Base-by-base conservation (phyloP, 176 grass and related monocot genomes). In the Bonia amplexicaulis region DNA sequence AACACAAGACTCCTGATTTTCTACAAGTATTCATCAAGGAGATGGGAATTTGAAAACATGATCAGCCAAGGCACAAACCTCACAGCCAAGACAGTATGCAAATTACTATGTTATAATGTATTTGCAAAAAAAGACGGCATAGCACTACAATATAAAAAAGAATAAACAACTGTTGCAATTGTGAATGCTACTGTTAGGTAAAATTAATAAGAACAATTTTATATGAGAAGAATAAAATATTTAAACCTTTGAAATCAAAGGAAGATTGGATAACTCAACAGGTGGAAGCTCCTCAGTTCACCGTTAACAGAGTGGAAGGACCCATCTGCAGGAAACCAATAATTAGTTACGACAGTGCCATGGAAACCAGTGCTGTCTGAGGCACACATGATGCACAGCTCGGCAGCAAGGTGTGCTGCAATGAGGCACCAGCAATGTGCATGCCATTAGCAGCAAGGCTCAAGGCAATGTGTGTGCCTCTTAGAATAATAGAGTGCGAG, bases 201-300 rank as follows among this genome's bases (percentile, higher is more conserved):
- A 73, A 87, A 78, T 19, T 47, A 31, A 48, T 60, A 84, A 84
- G 22, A 87, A 80, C 13, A 52, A 48, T 12, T 84, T 83, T 71
- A 75, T 69, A 85, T 52, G 57, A 82, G 19, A 67, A 72, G 64
- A 80, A 46, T 53, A 61, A 9, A 40, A 69, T 15, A 64, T n/a
- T 9, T 49, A 58, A 63, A 97, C 95, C 95, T 97, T 97, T 68
- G 95, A 82, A 88, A 97, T 90, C 85, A 94, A 72, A 89, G 96
- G 93, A 85, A 99, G 93, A 82, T 87, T 99, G 58, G 88, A 92
- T 87, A 99, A 78, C 26, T 95, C 92, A 66, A 99, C 84, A 78
- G 93, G 86, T 62, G 96, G 96, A 88, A 99, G 91, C 80, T 96
- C 93, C 93, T 94, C 62, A 96, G 82, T 78, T 99, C 96, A 61